These are phyloP conservation scores for Corrigiola litoralis DNA, from an alignment of 179 eudicot species.

Conservation along the genomic window DNA sequence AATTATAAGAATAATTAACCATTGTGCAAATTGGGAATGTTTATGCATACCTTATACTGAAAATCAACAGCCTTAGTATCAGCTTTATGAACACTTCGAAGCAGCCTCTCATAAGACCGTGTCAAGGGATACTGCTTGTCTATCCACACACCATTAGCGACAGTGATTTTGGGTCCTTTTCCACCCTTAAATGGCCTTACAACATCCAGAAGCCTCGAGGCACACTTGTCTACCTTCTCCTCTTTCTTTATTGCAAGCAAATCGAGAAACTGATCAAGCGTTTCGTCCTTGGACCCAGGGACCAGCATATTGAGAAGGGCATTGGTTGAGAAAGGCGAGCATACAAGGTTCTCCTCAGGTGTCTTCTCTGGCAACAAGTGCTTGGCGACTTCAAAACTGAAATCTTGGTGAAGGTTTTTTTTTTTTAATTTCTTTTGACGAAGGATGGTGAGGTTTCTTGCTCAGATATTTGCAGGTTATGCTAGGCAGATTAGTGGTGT, in stretches of 20 bases:
- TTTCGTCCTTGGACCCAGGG: constrained; percentile 12
- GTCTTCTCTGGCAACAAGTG: neutral
- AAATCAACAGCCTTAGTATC: constrained; percentile 16
- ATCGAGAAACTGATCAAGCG: constrained; percentile 8
- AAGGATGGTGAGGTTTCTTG: neutral
- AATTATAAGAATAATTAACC: neutral
- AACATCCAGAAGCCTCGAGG: constrained; percentile 3
- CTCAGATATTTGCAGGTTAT: neutral
- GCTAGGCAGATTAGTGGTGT: constrained; percentile 1
- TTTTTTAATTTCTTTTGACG: no score
- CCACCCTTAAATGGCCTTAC: neutral
- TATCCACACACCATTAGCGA: constrained; percentile 11
- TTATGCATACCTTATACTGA: neutral
- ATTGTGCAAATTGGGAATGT: no score
- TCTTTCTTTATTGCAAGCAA: neutral
- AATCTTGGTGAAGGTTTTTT: no score
- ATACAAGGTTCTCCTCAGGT: constrained; percentile 4
- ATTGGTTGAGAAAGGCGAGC: constrained; percentile 17
- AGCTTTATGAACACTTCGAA: constrained; percentile 2
- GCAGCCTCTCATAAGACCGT: neutral
- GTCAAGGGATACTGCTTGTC: constrained; percentile 9
- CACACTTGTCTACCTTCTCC: constrained; percentile 5
- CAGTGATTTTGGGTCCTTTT: neutral
- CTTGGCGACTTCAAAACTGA: constrained; percentile 14
- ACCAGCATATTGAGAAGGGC: constrained; percentile 19